Conservation (phyloP, 805 yeast species). For the Grigorovia humatica region DNA sequence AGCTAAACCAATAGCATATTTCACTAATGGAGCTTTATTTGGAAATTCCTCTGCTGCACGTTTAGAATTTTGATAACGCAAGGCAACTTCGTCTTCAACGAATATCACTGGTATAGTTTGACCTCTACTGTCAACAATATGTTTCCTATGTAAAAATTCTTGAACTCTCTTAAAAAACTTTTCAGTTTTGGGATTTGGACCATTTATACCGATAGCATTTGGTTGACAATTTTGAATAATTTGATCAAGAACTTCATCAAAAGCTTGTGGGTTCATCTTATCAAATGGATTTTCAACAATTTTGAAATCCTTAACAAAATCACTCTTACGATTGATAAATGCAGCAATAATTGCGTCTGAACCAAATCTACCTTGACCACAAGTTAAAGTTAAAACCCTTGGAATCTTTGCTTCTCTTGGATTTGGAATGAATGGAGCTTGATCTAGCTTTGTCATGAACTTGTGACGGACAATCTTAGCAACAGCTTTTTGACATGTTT, state of each 20-base stretch:
- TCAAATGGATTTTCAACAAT: slow-evolving; percentile 61
- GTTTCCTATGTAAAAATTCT: slow-evolving; percentile 47
- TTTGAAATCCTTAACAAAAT: slow-evolving; percentile 64
- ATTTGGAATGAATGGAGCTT: slow-evolving; percentile 84
- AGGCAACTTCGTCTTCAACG: slow-evolving; percentile 89
- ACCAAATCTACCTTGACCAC: slow-evolving; percentile 75
- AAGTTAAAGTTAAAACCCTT: slow-evolving; percentile 67
- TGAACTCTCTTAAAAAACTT: slow-evolving; percentile 46
- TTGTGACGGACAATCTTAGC: slow-evolving; percentile 59
- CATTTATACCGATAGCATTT: slow-evolving; percentile 84
- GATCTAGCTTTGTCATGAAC: slow-evolving; percentile 68
- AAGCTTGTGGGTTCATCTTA: slow-evolving; percentile 42
- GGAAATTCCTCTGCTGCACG: slow-evolving; percentile 72
- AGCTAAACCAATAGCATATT: slow-evolving; percentile 82
- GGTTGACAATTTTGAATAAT: slow-evolving; percentile 61
- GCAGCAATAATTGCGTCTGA: slow-evolving; percentile 82
- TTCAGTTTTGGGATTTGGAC: slow-evolving; percentile 67
- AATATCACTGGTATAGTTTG: slow-evolving; percentile 61
- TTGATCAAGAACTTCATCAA: slow-evolving; percentile 50
- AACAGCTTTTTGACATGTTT: slow-evolving; percentile 62
- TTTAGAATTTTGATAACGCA: slow-evolving; percentile 71
- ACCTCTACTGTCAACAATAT: slow-evolving; percentile 43
- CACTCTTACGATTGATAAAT: slow-evolving; percentile 69
- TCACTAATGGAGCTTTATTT: slow-evolving; percentile 68
- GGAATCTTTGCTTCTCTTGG: slow-evolving; percentile 79